Base-by-base conservation (phyloP, 208 protist species). In the Plasmodiophora brassicae region DNA sequence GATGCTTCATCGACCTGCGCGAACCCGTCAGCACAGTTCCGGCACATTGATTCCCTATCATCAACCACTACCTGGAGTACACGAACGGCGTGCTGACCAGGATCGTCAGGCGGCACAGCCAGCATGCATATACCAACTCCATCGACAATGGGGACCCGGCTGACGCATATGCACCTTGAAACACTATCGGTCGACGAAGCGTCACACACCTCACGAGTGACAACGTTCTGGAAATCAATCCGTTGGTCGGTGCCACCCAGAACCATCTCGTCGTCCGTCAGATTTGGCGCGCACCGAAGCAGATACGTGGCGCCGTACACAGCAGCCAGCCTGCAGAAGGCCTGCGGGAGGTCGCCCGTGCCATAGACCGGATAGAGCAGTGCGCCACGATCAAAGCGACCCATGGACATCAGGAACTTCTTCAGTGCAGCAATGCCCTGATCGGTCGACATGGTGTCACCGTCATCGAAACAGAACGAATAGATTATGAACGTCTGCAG, bases 311-410 rank as follows among this genome's bases (percentile, higher is more conserved):
- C n/a, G 14, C 65, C 65, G n/a, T 36, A 38, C 5, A 78, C 65
- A 5, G 65, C 65, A 78, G 14, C n/a, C 32, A 78, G n/a, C 5
- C 65, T n/a, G 65, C 14, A 5, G n/a, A 78, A 78, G 20, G 65
- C 65, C 41, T 78, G 65, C 32, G 65, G 65, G n/a, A 78, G 20
- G 41, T 78, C 65, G n/a, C 65, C 65, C 32, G 65, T 78, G 5
- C 65, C 65, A 78, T 78, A 78, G 5, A 78, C 65, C 32, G 65
- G 65, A 78, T 78, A 78, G 32, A 78, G n/a, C n/a, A 78, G n/a
- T 78, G 65, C 65, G 20, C 65, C 65, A 32, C 10, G 20, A 32
- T 78, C 65, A 78, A 78, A 78, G 32, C n/a, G 32, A 5, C 65
- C 65, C 32, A 78, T n/a, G 10, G 65, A 78, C 5, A 44, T 78